Evolutionary conservation across 1,284 basidiomycete genomes (phyloP).

Genomic region (Stereum hirsutum): DNA sequence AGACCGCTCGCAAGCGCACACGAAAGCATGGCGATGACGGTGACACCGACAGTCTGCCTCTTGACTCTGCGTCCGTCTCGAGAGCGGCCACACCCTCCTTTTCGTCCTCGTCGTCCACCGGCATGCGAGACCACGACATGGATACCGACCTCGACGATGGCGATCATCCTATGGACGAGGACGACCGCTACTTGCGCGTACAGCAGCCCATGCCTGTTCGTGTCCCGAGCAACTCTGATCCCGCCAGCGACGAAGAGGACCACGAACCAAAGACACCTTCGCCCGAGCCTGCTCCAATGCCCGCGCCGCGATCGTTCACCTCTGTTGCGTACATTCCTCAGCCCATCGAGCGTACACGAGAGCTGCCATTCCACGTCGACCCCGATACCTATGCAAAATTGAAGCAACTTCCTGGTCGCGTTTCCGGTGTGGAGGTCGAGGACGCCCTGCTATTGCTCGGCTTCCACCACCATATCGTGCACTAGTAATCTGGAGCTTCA

Average conservation of each 20-base stretch:
- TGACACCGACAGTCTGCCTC: constrained; percentile 23
- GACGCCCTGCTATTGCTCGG: constrained; percentile 61
- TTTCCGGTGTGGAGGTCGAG: constrained; percentile 41
- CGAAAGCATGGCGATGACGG: constrained; percentile 26
- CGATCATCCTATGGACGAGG: constrained; percentile 15
- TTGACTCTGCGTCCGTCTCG: constrained; percentile 30
- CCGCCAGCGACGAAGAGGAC: constrained; percentile 37
- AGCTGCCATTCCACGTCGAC: no score
- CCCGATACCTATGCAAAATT: constrained; percentile 20
- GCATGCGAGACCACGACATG: constrained; percentile 8
- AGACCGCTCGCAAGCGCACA: constrained; percentile 57
- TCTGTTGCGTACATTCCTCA: constrained; percentile 7
- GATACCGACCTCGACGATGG: constrained; percentile 13
- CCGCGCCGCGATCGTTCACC: constrained; percentile 16
- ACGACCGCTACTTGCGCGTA: no score
- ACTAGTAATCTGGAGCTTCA: constrained; percentile 24
- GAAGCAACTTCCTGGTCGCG: constrained; percentile 17
- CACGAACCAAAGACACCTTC: constrained; percentile 67
- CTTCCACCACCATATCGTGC: constrained; percentile 57
- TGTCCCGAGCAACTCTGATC: constrained; percentile 16
- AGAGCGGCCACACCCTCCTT: constrained; percentile 39
- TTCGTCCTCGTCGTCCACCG: constrained; percentile 26
- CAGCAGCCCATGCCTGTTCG: constrained; percentile 12
- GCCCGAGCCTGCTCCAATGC: constrained; percentile 45
- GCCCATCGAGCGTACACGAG: no score